A percentile compares a stretch with the other conserved stretches of the same genome.
Conservation (phyloP, 805 yeast genomes). For the Suhomyces faveliae region DNA sequence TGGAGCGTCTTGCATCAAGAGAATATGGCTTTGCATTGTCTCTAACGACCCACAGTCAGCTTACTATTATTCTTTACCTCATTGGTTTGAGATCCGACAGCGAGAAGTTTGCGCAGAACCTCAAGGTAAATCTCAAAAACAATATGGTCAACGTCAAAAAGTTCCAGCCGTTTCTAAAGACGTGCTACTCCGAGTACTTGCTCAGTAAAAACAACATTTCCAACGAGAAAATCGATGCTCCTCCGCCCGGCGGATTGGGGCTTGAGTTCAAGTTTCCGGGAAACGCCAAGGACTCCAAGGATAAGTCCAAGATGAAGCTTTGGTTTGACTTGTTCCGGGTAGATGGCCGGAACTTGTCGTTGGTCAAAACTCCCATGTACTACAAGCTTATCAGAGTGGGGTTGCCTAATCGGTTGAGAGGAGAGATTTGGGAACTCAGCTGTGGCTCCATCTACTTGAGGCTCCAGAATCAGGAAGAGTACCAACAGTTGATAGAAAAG, state of each 20-base stretch:
- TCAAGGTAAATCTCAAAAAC: constrained; percentile 59
- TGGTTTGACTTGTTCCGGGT: constrained; percentile 91
- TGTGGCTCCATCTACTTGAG: constrained; percentile 83
- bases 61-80: constrained; percentile 64
- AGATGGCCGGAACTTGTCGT: constrained; percentile 80
- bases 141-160: constrained; percentile 62
- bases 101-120: constrained; percentile 71
- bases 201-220: constrained; percentile 56
- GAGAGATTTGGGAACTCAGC: constrained; percentile 93
- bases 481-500: constrained; percentile 54
- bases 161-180: constrained; percentile 61
- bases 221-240: constrained; percentile 42
- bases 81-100: constrained; percentile 77
- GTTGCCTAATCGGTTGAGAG: constrained; percentile 88
- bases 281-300: constrained; percentile 70
- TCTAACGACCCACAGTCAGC: constrained; percentile 65
- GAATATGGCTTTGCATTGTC: constrained; percentile 76
- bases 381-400: constrained; percentile 86
- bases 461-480: constrained; percentile 59
- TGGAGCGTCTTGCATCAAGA: constrained; percentile 78
- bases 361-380: constrained; percentile 72
- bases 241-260: constrained; percentile 87
- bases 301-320: constrained; percentile 79
- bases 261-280: constrained; percentile 86
- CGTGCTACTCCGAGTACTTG: constrained; percentile 84